A percentile compares a stretch with the other conserved stretches of the same genome.
Evolutionary conservation across 257 asterid species (phyloP).

Genomic region (Echites panduratus): DNA sequence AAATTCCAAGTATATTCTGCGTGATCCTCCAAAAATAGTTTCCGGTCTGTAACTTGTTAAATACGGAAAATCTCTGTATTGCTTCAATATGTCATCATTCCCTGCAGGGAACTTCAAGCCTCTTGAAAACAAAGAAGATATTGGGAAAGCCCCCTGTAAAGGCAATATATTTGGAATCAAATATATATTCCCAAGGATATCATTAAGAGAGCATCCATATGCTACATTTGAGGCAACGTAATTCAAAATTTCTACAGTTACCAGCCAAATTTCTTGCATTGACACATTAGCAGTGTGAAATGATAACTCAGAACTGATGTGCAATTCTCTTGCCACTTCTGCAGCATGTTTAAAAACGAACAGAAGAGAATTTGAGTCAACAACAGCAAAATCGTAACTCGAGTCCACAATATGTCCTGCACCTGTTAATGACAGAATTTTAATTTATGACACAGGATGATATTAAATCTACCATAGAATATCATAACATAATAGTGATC

Average conservation of each 20-base stretch:
- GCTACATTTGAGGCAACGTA: neutral
- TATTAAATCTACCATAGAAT: neutral
- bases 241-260: constrained; percentile 24
- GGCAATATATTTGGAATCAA: neutral
- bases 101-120: constrained; percentile 68
- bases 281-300: constrained; percentile 47
- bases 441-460: constrained; percentile 9
- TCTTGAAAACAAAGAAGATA: constrained; percentile 59
- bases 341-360: constrained; percentile 89
- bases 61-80: constrained; percentile 48
- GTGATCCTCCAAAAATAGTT: constrained; percentile 43
- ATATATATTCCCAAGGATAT: neutral
- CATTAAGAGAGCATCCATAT: neutral
- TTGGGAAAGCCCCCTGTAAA: constrained; percentile 83
- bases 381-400: constrained; percentile 79
- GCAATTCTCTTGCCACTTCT: constrained; percentile 57
- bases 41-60: constrained; percentile 35
- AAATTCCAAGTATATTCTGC: constrained; percentile 67
- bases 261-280: constrained; percentile 69
- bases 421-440: constrained; percentile 44
- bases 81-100: constrained; percentile 42
- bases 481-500: neutral
- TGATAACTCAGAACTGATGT: constrained; percentile 44
- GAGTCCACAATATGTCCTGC: constrained; percentile 50
- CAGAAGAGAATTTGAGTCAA: constrained; percentile 81